Base-by-base conservation (phyloP, 2,329 filamentous ascomycete genomes). In the Aspergillus pseudoviridinutans region DNA sequence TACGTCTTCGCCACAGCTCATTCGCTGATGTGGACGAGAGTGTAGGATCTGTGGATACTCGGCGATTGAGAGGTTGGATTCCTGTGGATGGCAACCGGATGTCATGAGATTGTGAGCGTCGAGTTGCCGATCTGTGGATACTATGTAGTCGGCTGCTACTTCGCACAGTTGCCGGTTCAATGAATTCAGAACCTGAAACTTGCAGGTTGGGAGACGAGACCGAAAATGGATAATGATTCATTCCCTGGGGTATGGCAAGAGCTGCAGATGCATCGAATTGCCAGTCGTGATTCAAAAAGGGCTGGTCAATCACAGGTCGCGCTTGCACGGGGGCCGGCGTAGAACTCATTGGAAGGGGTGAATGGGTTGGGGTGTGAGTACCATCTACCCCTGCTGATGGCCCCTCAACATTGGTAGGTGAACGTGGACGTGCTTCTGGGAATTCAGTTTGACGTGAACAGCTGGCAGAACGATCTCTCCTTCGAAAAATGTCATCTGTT, bases 1-100 rank as follows among this genome's bases (percentile, higher is more conserved):
- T 75, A 24, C 73, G 69, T 14, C 66, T 62, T 53, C 74, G 66
- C 73, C 74, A 74, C 54, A 71, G 71, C 55, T 75, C 70, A 44
- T 68, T 68, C 22, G 62, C 61, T 3, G 69, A 66, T 17, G 68
- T 66, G 22, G 63, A 62, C 28, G 70, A 66, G 49, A 66, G 68
- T 7, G 64, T 68, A 1, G 71, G 71, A 38, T 73, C 71, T 0
- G 71, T 73, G 12, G 69, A 72, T 9, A 68, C 71, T 9, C 71
- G 66, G 20, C 69, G 66, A 24, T 65, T 59, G 17, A 64, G 53
- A 24, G 56, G 58, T 38, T 53, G 55, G 25, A 62, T 61, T 3
- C 49, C 49, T 50, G 55, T 46, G 2, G 54, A 27, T 17, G 58
- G 51, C 20, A 56, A 55, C 27, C 53, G 56, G 17, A 62, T 20